These are phyloP conservation scores for Pichia sp. DNA, from an alignment of 1,139 yeast species.

Conservation along the genomic window DNA sequence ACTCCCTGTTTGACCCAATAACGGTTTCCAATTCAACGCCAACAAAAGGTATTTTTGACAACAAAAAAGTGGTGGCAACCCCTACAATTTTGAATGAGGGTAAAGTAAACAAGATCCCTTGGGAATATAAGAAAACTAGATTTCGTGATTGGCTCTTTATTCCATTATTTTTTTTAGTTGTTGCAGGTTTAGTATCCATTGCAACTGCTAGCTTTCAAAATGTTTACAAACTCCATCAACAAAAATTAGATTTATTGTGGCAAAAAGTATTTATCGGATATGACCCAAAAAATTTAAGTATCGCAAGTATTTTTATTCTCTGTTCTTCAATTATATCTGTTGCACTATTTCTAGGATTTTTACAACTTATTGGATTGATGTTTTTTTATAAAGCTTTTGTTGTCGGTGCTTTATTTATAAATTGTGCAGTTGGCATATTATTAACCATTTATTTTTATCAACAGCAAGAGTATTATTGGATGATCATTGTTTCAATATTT, in stretches of 20 bases:
- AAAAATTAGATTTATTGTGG: constrained; percentile 65
- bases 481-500: constrained; percentile 63
- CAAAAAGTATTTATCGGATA: constrained; percentile 61
- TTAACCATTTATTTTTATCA: constrained; percentile 69
- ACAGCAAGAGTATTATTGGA: constrained; percentile 66
- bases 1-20: background rate
- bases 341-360: constrained; percentile 43
- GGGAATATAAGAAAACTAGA: constrained; percentile 51
- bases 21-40: background rate
- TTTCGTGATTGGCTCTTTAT: constrained; percentile 73
- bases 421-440: constrained; percentile 64
- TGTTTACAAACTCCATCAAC: constrained; percentile 29
- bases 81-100: background rate
- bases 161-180: constrained; percentile 51
- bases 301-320: constrained; percentile 41
- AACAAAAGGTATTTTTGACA: background rate
- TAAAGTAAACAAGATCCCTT: constrained; percentile 8
- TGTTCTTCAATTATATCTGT: constrained; percentile 58
- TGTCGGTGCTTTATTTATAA: constrained; percentile 59
- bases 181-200: constrained; percentile 65
- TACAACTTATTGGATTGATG: constrained; percentile 38
- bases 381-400: constrained; percentile 63
- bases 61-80: background rate
- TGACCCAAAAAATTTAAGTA: background rate
- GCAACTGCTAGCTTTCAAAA: constrained; percentile 66